Evolutionary conservation across 192 early-diverging fungal genomes (phyloP).

Genomic region (Podila epicladia): DNA sequence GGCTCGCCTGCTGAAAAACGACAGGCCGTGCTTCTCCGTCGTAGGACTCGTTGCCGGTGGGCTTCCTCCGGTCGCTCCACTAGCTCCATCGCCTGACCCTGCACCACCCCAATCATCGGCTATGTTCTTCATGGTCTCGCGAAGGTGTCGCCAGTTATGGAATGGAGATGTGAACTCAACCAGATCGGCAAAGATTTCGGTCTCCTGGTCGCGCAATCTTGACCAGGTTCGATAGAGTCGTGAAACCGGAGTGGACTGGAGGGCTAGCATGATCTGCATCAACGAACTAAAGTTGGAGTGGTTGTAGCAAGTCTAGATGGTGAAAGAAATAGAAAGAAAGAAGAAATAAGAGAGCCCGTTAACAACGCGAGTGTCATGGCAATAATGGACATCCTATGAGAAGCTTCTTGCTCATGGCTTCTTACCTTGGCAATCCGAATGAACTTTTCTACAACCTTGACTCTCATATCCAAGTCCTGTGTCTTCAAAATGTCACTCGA

Average conservation of each 20-base stretch:
- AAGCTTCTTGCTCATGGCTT: too few species aligned
- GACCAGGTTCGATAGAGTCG: conserved; percentile 68
- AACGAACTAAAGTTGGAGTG: conserved; percentile 70
- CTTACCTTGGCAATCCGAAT: conserved; percentile 68
- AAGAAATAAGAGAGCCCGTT: neutral
- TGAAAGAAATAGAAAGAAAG: too few species aligned
- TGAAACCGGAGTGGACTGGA: conserved; percentile 64
- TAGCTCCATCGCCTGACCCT: neutral
- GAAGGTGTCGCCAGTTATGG: conserved; percentile 66
- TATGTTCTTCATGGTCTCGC: conserved; percentile 63
- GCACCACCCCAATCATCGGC: conserved; percentile 61
- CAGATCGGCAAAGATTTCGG: conserved; percentile 56
- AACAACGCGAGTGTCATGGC: neutral
- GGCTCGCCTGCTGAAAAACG: neutral
- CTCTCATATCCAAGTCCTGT: conserved; percentile 52
- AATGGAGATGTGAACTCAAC: conserved; percentile 62
- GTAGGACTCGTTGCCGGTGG: neutral
- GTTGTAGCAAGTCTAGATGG: conserved; percentile 62
- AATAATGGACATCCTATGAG: too few species aligned
- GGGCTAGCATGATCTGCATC: conserved; percentile 64
- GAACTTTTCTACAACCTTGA: conserved; percentile 67
- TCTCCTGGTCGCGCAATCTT: conserved; percentile 50
- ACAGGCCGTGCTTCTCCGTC: neutral
- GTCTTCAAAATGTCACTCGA: conserved; percentile 62
- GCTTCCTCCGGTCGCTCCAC: neutral